phyloP scores from a whole-genome alignment of 768 basidiomycete genomes.

The Mrakia hoshinonis region DNA sequence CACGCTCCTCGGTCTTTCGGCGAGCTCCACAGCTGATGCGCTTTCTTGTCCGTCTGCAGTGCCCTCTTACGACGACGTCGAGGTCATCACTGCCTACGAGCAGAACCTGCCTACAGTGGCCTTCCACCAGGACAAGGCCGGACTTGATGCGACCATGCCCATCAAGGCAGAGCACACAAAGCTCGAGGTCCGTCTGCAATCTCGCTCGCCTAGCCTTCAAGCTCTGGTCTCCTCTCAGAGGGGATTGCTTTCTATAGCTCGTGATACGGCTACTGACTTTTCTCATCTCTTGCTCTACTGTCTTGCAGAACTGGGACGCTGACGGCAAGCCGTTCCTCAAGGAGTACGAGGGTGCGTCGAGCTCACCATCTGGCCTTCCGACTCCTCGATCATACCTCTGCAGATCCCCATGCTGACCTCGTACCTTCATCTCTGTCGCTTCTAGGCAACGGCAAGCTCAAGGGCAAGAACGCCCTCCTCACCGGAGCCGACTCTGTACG shows the following conservation, averaged over 20 bases:
- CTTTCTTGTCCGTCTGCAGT: background rate
- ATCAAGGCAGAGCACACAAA: slow-evolving; percentile 20
- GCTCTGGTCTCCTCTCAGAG: background rate
- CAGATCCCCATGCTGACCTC: background rate
- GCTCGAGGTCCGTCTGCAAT: background rate
- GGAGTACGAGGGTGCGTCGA: slow-evolving; percentile 46
- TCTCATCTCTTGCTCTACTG: background rate
- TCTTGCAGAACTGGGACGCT: slow-evolving; percentile 19
- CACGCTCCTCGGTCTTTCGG: too few species aligned
- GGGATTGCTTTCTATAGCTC: background rate
- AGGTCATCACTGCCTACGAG: slow-evolving; percentile 26
- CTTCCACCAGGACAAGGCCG: slow-evolving; percentile 20
- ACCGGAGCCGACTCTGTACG: slow-evolving; percentile 34
- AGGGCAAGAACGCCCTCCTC: slow-evolving; percentile 39
- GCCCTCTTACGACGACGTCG: slow-evolving; percentile 26
- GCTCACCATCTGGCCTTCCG: background rate
- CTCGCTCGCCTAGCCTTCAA: background rate
- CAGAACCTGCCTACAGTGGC: slow-evolving; percentile 16
- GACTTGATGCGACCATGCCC: slow-evolving; percentile 12
- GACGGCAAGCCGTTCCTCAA: slow-evolving; percentile 22
- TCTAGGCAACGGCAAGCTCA: slow-evolving; percentile 33
- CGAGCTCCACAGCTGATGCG: too few species aligned
- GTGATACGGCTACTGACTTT: background rate
- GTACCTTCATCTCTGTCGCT: background rate
- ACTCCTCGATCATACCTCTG: background rate